Conservation (phyloP, 2,329 filamentous ascomycete genomes). For the Colletotrichum cuscutae region DNA sequence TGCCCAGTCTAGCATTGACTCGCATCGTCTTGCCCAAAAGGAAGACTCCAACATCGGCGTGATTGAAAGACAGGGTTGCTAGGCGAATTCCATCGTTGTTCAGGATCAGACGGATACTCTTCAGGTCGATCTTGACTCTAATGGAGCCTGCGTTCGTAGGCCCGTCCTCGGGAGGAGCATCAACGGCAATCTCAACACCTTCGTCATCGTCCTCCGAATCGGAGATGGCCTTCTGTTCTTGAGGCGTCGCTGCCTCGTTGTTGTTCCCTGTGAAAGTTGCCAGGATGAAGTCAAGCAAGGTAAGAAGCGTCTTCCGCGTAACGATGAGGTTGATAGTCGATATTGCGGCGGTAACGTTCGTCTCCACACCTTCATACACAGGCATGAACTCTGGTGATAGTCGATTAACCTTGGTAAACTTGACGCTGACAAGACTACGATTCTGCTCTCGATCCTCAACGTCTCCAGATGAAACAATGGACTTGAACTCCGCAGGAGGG, state of each 20-base stretch:
- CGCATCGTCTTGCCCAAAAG: conserved; percentile 87
- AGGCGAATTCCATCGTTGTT: conserved; percentile 98
- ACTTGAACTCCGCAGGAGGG: conserved; percentile 90
- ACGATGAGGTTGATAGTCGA: conserved; percentile 97
- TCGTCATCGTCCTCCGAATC: conserved; percentile 50
- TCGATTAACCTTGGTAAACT: conserved; percentile 88
- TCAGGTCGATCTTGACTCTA: conserved; percentile 91
- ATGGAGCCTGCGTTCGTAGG: conserved; percentile 74
- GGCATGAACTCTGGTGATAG: conserved; percentile 93
- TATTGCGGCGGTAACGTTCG: conserved; percentile 88
- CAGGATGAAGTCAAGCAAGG: conserved; percentile 91
- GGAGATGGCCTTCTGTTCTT: conserved; percentile 49
- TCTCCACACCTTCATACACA: conserved; percentile 92
- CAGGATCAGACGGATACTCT: conserved; percentile 91
- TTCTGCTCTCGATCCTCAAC: conserved; percentile 78
- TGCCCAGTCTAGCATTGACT: conserved; percentile 86
- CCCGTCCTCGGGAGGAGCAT: conserved; percentile 18
- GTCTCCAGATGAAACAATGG: conserved; percentile 89
- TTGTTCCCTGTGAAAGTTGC: conserved; percentile 83
- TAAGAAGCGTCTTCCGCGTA: conserved; percentile 91
- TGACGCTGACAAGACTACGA: conserved; percentile 86
- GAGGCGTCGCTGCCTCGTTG: conserved; percentile 45
- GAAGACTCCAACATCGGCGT: conserved; percentile 91
- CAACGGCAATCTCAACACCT: conserved; percentile 37
- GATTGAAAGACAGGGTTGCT: conserved; percentile 91